Base-by-base conservation (phyloP, 2,329 filamentous ascomycete species). In the Penicillium sp. region DNA sequence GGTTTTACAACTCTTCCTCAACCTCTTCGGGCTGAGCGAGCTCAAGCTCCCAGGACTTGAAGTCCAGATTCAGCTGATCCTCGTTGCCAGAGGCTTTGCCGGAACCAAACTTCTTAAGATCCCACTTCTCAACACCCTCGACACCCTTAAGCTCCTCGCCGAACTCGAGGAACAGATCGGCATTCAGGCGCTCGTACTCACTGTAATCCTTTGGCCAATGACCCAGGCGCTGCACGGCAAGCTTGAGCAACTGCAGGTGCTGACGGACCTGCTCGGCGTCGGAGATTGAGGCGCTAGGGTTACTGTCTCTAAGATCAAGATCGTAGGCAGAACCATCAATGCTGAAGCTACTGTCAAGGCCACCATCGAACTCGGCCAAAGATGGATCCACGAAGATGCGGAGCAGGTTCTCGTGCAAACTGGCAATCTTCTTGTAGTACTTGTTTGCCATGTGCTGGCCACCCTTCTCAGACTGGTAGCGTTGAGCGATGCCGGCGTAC, bases 161-260 rank as follows among this genome's bases (percentile, higher is more conserved):
- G 63, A 78, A 84, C 19, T 71, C 70, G 5, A 71, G 65, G 70
- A 81, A 81, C 6, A 83, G 54, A 52, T 81, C 75, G 0, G 75
- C 77, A 52, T 80, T 82, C 55, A 85, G 69, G 4, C 73, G 74
- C 68, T 83, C 77, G 64, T 84, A 84, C 67, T 83, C 80, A 8
- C 63, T 70, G 65, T 79, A 80, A 5, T 79, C 71, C 73, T 83
- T 85, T 6, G 81, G 78, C 76, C 75, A 80, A 58, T 68, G 68
- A 37, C 78, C 78, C 28, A 77, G 65, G 5, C 78, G 74, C 65
- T 80, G 69, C 4, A 79, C 63, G 2, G 78, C 70, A 7, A 78
- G 71, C 66, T 78, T 78, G 30, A 80, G 71, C 7, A 79, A 69
- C 14, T 68, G 59, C n/a, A 79, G 53, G 63, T 80, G 78, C 53